phyloP scores from a whole-genome alignment of 768 basidiomycete genomes.

The Pulveroboletus frians region DNA sequence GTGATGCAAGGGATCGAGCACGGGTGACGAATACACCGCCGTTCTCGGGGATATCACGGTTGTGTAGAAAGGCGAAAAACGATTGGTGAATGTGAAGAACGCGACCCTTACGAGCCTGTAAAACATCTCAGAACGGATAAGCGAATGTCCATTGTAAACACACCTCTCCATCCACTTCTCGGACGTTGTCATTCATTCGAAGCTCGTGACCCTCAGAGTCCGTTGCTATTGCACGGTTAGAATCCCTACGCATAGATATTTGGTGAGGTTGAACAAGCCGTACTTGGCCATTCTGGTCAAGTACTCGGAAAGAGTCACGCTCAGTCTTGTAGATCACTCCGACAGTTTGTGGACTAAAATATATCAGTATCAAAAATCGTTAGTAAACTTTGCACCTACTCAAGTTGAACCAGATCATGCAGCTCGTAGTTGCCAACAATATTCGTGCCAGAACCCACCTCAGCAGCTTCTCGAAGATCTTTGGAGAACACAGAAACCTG shows the following conservation, averaged over 20 bases:
- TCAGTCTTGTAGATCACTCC: slow-evolving; percentile 98
- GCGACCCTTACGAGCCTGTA: slow-evolving; percentile 75
- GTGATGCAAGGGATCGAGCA: slow-evolving; percentile 72
- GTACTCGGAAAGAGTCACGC: slow-evolving; percentile 89
- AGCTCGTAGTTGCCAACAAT: slow-evolving; percentile 90
- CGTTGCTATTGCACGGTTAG: slow-evolving; percentile 76
- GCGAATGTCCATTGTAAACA: slow-evolving; percentile 17
- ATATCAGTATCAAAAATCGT: slow-evolving; percentile 9
- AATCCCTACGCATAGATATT: slow-evolving; percentile 86
- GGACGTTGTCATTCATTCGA: slow-evolving; percentile 83
- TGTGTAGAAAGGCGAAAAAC: slow-evolving; percentile 90
- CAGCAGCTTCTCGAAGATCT: slow-evolving; percentile 94
- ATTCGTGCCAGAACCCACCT: slow-evolving; percentile 90
- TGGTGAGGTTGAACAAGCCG: slow-evolving; percentile 90
- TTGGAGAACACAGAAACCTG: slow-evolving; percentile 96
- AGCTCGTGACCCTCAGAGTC: slow-evolving; percentile 88
- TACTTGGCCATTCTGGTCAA: slow-evolving; percentile 90
- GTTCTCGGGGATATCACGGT: slow-evolving; percentile 85
- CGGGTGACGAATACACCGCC: slow-evolving; percentile 94
- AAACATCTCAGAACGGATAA: not conserved
- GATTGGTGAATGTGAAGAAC: slow-evolving; percentile 94
- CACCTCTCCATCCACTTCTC: slow-evolving; percentile 87
- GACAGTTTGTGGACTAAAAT: slow-evolving; percentile 75
- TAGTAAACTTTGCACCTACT: slow-evolving; percentile 50
- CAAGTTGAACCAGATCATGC: slow-evolving; percentile 94